Conservation (phyloP, 2,329 filamentous ascomycete species). For the Penicillium freii region DNA sequence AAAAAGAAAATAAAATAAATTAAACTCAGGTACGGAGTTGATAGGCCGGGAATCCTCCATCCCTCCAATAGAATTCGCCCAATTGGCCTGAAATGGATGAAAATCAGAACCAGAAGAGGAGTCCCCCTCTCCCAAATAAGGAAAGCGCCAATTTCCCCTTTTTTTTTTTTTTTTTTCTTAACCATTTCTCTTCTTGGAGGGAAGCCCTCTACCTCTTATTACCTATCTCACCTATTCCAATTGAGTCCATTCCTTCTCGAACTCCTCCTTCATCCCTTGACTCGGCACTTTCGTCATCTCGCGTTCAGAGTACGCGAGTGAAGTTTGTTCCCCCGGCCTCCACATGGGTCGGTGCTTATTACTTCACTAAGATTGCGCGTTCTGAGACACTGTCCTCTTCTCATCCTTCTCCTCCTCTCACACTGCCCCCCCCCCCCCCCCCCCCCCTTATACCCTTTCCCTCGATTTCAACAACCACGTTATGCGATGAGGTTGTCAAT, state of each 20-base stretch:
- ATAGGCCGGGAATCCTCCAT: neutral
- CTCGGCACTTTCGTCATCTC: constrained; percentile 10
- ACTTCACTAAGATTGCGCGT: constrained; percentile 7
- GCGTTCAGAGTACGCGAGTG: neutral
- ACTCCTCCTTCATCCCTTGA: constrained; percentile 3
- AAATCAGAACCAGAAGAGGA: neutral
- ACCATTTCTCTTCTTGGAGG: neutral
- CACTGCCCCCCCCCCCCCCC: constrained; percentile 1
- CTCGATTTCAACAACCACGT: constrained; percentile 8
- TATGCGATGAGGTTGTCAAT: constrained; percentile 28
- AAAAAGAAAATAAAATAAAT: neutral
- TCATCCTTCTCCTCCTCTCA: constrained; percentile 7
- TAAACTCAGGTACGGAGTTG: neutral
- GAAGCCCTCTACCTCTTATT: neutral
- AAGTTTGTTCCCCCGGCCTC: neutral
- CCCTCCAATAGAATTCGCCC: neutral
- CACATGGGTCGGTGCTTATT: constrained; percentile 9
- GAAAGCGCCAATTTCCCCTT: neutral
- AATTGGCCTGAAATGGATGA: neutral
- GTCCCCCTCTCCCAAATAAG: neutral
- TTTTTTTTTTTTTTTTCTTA: neutral
- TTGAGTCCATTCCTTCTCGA: constrained; percentile 1
- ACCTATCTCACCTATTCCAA: neutral
- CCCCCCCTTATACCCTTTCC: constrained; percentile 4
- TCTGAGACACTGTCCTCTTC: constrained; percentile 5